phyloP scores from a whole-genome alignment of 2,329 filamentous ascomycete species.

The Ilyonectria destructans region DNA sequence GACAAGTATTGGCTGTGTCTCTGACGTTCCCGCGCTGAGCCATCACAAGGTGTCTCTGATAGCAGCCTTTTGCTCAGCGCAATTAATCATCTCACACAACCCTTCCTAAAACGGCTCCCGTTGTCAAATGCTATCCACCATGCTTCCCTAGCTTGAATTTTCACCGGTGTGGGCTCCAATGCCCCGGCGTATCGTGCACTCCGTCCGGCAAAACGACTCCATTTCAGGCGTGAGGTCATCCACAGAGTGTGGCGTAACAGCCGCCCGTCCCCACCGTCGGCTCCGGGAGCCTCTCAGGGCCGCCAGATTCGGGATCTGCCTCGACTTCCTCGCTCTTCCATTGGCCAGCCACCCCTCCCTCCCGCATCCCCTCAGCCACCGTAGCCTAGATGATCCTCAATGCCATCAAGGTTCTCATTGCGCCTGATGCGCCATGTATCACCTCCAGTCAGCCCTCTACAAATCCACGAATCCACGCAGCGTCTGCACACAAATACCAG shows the following conservation, averaged over 20 bases:
- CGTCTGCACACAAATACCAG: constrained; percentile 28
- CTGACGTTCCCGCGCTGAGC: too few relatives aligned
- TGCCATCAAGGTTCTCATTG: constrained; percentile 50
- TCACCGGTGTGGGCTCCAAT: constrained; percentile 7
- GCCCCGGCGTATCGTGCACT: background rate
- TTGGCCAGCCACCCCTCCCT: constrained; percentile 33
- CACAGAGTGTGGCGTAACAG: constrained; percentile 40
- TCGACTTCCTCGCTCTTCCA: constrained; percentile 11
- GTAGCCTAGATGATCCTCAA: constrained; percentile 22
- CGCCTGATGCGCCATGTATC: constrained; percentile 26
- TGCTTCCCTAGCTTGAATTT: background rate
- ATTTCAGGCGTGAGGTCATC: constrained; percentile 13
- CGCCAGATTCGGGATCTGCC: constrained; percentile 9
- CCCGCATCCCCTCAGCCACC: constrained; percentile 42
- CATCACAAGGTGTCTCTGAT: background rate
- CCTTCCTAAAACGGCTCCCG: background rate
- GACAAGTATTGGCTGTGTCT: background rate
- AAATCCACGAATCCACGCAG: constrained; percentile 22
- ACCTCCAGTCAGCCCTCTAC: constrained; percentile 24
- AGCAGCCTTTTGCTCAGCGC: background rate
- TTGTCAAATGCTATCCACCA: background rate
- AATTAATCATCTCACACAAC: background rate
- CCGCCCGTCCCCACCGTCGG: constrained; percentile 13
- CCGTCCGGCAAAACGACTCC: background rate
- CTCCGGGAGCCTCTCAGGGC: constrained; percentile 22